Evolutionary conservation across 2,329 filamentous ascomycete genomes (phyloP).

Genomic region (Alternaria burnsii): DNA sequence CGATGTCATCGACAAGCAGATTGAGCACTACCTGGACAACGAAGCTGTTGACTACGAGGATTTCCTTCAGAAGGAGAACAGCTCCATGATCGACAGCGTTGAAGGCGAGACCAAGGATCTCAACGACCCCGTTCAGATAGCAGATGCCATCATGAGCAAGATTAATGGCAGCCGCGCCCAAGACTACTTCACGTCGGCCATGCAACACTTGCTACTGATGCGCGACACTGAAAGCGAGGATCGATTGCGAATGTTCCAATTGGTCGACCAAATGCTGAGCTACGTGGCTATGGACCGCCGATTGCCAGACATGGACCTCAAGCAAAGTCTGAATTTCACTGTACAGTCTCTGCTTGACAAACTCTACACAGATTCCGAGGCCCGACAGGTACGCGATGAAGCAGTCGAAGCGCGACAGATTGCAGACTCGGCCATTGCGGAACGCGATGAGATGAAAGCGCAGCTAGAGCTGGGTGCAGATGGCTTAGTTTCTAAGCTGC

Average conservation of each 20-base stretch:
- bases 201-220: conserved; percentile 94
- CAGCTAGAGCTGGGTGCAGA: conserved; percentile 91
- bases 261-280: conserved; percentile 98
- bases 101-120: conserved; percentile 90
- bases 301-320: conserved; percentile 95
- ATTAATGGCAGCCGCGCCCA: conserved; percentile 84
- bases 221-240: conserved; percentile 92
- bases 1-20: conserved; percentile 97
- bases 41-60: conserved; percentile 99
- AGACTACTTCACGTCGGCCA: conserved; percentile 93
- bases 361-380: conserved; percentile 94
- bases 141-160: conserved; percentile 88
- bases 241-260: conserved; percentile 91
- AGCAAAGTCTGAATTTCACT: conserved; percentile 96
- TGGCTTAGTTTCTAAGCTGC: conserved; percentile 89
- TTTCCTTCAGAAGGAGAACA: conserved; percentile 89
- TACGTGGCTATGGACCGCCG: conserved; percentile 98
- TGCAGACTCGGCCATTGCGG: conserved; percentile 93
- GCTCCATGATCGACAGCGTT: conserved; percentile 86
- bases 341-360: conserved; percentile 95
- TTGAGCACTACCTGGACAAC: conserved; percentile 90
- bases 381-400: conserved; percentile 89
- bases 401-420: conserved; percentile 89
- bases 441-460: conserved; percentile 92
- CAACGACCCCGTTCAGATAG: conserved; percentile 90